Base-by-base conservation (phyloP, 2,329 filamentous ascomycete genomes). In the Monosporascus sp. region DNA sequence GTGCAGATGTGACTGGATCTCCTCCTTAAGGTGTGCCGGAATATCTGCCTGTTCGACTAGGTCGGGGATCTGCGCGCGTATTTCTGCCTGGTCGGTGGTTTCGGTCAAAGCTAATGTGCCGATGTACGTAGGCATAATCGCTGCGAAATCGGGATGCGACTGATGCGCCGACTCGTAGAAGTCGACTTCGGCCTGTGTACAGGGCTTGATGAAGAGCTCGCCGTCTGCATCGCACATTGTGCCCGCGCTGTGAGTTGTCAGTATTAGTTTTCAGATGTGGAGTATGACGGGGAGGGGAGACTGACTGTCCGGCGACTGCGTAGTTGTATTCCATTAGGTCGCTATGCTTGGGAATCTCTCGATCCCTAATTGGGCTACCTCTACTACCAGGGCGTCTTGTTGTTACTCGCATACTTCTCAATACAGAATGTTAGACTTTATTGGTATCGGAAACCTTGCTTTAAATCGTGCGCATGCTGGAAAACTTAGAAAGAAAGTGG, bases 151-250 rank as follows among this genome's bases (percentile, higher is more conserved):
- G 31, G 84, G 82, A 66, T 96, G 87, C 22, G 79, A 72, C 36
- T 80, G 71, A 49, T 71, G 70, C 27, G 85, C 85, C 39, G 84
- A 82, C 68, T 96, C 83, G 77, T 99, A 99, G 71, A 99, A 99
- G 45, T 84, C 80, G 62, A 97, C 84, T 73, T 99, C 94, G 58
- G 85, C 79, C 57, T 84, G 74, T 0, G 89, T 96, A 70, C 93
- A 97, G 18, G 94, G 94, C 72, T 99, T 99, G 67, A 97, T 90
- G 68, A 99, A 89, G 36, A 97, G 78, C 58, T 88, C 83, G 67
- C 94, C 94, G 50, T 89, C 84, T 51, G 81, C 78, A 65, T 96
- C 90, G 67, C 87, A 91, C 63, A 96, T 82, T 47, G 96, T 93
- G 59, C 94, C 94, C 61, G 95, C 92, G 73, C 92, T 97, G 66